phyloP scores from a whole-genome alignment of 768 basidiomycete species.

The Leccinum aurantiacum region DNA sequence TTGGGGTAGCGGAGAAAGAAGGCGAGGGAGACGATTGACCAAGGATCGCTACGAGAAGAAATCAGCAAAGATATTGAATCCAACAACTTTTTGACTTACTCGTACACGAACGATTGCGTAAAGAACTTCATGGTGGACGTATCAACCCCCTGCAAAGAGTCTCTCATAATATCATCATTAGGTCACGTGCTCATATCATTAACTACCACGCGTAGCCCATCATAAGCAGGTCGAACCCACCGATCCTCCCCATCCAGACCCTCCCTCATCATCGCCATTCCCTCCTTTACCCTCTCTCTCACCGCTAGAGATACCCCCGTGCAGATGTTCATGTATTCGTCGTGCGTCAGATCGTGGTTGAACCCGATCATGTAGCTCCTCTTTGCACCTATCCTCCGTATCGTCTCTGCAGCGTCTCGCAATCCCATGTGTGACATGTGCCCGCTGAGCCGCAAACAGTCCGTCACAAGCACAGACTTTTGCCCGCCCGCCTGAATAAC shows the following conservation, averaged over 20 bases:
- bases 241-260: slow-evolving; percentile 43
- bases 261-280: slow-evolving; percentile 47
- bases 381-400: slow-evolving; percentile 55
- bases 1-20: slow-evolving; percentile 97
- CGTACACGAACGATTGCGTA: slow-evolving; percentile 56
- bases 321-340: slow-evolving; percentile 69
- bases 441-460: slow-evolving; percentile 64
- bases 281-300: slow-evolving; percentile 36
- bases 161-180: neutral
- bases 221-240: slow-evolving; percentile 75
- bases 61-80: neutral
- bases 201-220: slow-evolving; percentile 59
- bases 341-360: slow-evolving; percentile 74
- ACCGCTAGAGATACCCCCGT: slow-evolving; percentile 40
- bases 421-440: slow-evolving; percentile 84
- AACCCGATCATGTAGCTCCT: slow-evolving; percentile 76
- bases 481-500: slow-evolving; percentile 35
- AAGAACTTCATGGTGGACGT: slow-evolving; percentile 48
- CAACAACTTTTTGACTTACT: slow-evolving; percentile 37
- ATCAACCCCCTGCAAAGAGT: slow-evolving; percentile 34
- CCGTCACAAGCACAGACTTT: slow-evolving; percentile 64
- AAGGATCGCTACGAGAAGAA: slow-evolving; percentile 68
- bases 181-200: neutral
- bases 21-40: slow-evolving; percentile 89
- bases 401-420: slow-evolving; percentile 54